Conservation (phyloP, 2,329 filamentous ascomycete genomes). For the Clarireedia sp. region DNA sequence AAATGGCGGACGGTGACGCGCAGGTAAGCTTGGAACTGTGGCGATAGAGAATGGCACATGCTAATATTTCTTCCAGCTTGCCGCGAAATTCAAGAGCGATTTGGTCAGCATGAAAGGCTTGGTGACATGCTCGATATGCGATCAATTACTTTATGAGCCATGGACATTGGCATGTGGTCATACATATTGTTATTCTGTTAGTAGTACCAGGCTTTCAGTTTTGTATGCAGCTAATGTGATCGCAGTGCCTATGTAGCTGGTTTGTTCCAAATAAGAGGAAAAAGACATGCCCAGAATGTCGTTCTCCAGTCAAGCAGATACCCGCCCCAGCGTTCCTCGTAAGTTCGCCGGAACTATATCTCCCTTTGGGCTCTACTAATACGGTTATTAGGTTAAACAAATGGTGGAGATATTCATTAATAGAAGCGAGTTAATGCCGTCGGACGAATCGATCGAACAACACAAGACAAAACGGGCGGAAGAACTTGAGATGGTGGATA, state of each 20-base stretch:
- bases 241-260: constrained; percentile 31
- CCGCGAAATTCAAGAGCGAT: constrained; percentile 34
- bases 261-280: constrained; percentile 39
- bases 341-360: constrained; percentile 20
- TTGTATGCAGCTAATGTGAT: constrained; percentile 13
- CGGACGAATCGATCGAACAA: constrained; percentile 55
- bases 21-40: constrained; percentile 12
- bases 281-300: constrained; percentile 63
- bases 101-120: constrained; percentile 53
- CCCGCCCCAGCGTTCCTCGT: constrained; percentile 59
- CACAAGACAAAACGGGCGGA: constrained; percentile 49
- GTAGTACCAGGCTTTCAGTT: not conserved
- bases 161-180: constrained; percentile 62
- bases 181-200: constrained; percentile 62
- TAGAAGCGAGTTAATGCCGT: constrained; percentile 51
- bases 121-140: constrained; percentile 61
- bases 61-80: constrained; percentile 20
- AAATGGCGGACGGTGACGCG: constrained; percentile 9
- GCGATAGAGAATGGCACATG: not conserved
- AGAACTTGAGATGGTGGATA: constrained; percentile 51
- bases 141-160: constrained; percentile 60
- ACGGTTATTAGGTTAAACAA: constrained; percentile 46
- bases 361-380: not conserved
- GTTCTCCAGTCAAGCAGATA: constrained; percentile 46
- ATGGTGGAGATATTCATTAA: constrained; percentile 55